Evolutionary conservation across 2,329 filamentous ascomycete genomes (phyloP).

Genomic region (Ascochyta clinopodiicola): DNA sequence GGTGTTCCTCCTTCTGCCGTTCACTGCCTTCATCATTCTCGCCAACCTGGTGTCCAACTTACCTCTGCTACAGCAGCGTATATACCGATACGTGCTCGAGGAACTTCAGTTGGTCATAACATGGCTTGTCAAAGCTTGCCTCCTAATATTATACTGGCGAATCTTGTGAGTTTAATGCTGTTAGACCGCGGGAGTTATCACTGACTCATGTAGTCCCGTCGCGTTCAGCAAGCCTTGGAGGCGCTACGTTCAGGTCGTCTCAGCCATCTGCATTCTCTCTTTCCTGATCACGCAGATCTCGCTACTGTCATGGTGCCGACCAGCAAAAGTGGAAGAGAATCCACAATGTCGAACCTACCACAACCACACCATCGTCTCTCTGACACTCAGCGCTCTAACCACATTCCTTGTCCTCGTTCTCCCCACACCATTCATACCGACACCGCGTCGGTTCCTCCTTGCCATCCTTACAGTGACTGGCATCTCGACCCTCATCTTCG

Average conservation of each 20-base stretch:
- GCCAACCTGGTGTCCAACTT: slow-evolving; percentile 16
- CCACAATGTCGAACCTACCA: slow-evolving; percentile 32
- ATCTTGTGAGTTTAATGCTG: slow-evolving; percentile 32
- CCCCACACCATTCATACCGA: slow-evolving; percentile 36
- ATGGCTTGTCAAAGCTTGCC: slow-evolving; percentile 39
- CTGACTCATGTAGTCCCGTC: slow-evolving; percentile 20
- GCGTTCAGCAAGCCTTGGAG: slow-evolving; percentile 17
- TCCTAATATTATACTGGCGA: slow-evolving; percentile 36
- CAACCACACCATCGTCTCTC: slow-evolving; percentile 21
- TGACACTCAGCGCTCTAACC: slow-evolving; percentile 20
- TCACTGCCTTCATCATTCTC: slow-evolving; percentile 28
- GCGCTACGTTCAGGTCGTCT: slow-evolving; percentile 14
- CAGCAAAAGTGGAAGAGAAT: slow-evolving; percentile 9
- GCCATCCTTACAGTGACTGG: slow-evolving; percentile 28
- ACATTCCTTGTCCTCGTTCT: slow-evolving; percentile 30
- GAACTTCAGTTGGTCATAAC: slow-evolving; percentile 33
- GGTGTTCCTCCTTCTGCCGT: slow-evolving; percentile 31
- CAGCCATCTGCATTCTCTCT: slow-evolving; percentile 25
- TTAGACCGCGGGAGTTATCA: background rate
- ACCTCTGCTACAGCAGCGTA: slow-evolving; percentile 8
- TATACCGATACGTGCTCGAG: slow-evolving; percentile 34
- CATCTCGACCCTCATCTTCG: slow-evolving; percentile 20
- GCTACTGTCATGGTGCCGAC: slow-evolving; percentile 30
- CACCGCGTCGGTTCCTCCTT: slow-evolving; percentile 34
- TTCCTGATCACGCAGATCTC: slow-evolving; percentile 30